Conservation (phyloP, 768 basidiomycete genomes). For the Pisolithus tinctorius region DNA sequence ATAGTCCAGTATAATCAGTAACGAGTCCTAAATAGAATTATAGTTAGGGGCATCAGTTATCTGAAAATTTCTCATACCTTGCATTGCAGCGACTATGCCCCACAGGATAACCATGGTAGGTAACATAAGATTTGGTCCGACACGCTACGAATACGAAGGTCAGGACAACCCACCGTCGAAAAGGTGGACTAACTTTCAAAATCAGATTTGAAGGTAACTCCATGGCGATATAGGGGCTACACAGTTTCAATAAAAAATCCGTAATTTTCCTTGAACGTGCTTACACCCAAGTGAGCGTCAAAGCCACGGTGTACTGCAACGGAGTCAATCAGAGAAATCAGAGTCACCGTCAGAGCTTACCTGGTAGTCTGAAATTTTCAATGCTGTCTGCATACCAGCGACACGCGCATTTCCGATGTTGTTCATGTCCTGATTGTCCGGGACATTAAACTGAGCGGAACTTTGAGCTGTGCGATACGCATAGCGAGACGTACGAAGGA, state of each 20-base stretch:
- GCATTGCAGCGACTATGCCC: no score
- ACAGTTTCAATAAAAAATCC: no score
- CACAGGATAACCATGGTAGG: no score
- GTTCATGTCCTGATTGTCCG: conserved; percentile 24
- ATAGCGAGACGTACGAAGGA: conserved; percentile 38
- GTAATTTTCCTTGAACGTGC: not conserved
- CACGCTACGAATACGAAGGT: no score
- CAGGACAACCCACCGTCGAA: not conserved
- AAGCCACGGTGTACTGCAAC: conserved; percentile 28
- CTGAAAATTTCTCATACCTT: not conserved
- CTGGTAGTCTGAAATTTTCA: conserved; percentile 28
- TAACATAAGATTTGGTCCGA: no score
- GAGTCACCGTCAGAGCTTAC: not conserved
- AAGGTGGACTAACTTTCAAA: no score
- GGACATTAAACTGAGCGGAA: not conserved
- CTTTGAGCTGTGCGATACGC: not conserved
- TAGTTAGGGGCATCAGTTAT: not conserved
- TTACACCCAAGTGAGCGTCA: conserved; percentile 24
- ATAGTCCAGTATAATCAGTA: conserved; percentile 45
- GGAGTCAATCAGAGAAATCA: not conserved
- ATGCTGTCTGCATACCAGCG: conserved; percentile 50
- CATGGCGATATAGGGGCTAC: no score
- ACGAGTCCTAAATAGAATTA: conserved; percentile 32
- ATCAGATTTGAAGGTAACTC: no score
- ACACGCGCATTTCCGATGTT: conserved; percentile 58